Evolutionary conservation across 495 filamentous ascomycete species (phyloP).

Genomic region (Parathielavia appendiculata): DNA sequence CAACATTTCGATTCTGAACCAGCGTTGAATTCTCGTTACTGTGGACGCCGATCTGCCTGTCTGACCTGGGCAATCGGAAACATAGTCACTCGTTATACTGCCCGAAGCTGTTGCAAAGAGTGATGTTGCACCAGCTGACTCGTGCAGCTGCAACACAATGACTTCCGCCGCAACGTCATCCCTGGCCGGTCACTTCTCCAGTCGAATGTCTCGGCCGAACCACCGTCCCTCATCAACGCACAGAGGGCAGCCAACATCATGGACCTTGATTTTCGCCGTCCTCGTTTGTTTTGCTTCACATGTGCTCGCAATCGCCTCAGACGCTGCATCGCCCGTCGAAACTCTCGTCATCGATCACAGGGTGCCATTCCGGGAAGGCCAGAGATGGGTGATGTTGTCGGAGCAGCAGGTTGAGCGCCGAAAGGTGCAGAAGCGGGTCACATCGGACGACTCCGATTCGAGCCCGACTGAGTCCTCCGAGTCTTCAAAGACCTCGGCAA

Average conservation of each 20-base stretch:
- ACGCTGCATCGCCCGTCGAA: conserved; percentile 29
- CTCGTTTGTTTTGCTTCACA: conserved; percentile 33
- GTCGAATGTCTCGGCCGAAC: neutral
- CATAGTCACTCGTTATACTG: conserved; percentile 26
- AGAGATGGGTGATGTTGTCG: conserved; percentile 39
- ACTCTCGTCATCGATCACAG: conserved; percentile 36
- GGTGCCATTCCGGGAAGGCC: conserved; percentile 28
- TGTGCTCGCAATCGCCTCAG: conserved; percentile 25
- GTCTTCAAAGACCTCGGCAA: conserved; percentile 1
- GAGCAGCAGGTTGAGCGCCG: conserved; percentile 30
- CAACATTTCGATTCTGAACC: neutral
- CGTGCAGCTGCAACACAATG: conserved; percentile 27
- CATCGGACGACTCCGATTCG: neutral
- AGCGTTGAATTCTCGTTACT: conserved; percentile 1
- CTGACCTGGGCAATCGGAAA: conserved; percentile 27
- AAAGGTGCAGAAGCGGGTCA: conserved; percentile 16
- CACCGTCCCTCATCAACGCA: conserved; percentile 15
- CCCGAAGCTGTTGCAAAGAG: conserved; percentile 22
- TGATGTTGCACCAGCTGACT: conserved; percentile 26
- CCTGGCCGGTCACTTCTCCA: neutral
- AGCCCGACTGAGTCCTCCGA: neutral
- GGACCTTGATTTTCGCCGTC: conserved; percentile 33
- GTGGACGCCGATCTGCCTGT: conserved; percentile 24
- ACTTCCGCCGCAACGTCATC: conserved; percentile 13
- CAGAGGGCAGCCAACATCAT: conserved; percentile 28